phyloP scores from a whole-genome alignment of 805 yeast genomes.

The Saturnispora kantuleensis region DNA sequence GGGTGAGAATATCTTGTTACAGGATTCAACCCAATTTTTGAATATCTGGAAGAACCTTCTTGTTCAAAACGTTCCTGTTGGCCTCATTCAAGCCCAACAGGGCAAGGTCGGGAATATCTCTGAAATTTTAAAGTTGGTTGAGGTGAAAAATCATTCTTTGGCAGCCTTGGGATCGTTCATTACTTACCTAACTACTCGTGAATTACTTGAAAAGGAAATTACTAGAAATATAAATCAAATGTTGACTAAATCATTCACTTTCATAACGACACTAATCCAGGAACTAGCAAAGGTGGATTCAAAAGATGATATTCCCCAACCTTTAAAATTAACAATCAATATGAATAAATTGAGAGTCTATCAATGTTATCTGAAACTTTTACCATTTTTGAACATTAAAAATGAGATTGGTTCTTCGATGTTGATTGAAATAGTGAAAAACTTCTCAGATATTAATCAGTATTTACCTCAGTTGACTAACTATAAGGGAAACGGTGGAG shows the following conservation, averaged over 20 bases:
- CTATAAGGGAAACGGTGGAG: slow-evolving; percentile 11
- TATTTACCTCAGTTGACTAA: slow-evolving; percentile 1
- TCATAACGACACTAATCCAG: slow-evolving; percentile 18
- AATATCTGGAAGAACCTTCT: slow-evolving; percentile 54
- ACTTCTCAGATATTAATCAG: slow-evolving; percentile 21
- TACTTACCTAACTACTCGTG: slow-evolving; percentile 38
- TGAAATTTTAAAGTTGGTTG: slow-evolving; percentile 31
- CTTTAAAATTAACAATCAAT: slow-evolving; percentile 18
- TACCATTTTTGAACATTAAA: slow-evolving; percentile 25
- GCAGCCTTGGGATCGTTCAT: slow-evolving; percentile 48
- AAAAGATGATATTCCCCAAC: slow-evolving; percentile 11
- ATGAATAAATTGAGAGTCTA: slow-evolving; percentile 25
- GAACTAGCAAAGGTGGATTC: slow-evolving; percentile 13
- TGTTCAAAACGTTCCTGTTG: slow-evolving; percentile 38
- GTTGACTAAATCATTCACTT: slow-evolving; percentile 24
- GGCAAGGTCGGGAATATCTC: slow-evolving; percentile 24
- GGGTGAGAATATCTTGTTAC: slow-evolving; percentile 28
- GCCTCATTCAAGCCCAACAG: slow-evolving; percentile 25
- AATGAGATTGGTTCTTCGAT: slow-evolving; percentile 26
- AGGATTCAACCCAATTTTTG: slow-evolving; percentile 50
- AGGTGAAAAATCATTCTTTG: slow-evolving; percentile 49
- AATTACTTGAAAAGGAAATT: slow-evolving; percentile 28
- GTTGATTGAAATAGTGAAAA: slow-evolving; percentile 25
- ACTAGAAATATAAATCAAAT: slow-evolving; percentile 25
- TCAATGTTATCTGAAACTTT: slow-evolving; percentile 23